phyloP scores from a whole-genome alignment of 208 protist genomes.

The Vickermania ingenoplastis region DNA sequence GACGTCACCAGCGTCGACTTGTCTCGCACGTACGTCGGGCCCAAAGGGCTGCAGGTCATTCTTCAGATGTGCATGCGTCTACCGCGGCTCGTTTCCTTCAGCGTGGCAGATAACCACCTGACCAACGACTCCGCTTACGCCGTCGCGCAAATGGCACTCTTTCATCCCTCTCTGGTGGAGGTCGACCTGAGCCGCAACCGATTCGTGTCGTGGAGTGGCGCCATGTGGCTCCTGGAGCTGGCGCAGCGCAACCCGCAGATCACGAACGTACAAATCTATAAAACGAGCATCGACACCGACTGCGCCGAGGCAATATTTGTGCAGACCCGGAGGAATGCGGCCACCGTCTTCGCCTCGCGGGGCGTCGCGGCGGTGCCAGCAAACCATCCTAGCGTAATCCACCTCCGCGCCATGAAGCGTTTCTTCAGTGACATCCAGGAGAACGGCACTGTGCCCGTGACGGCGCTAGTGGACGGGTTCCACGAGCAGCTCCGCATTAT shows the following conservation, averaged over 20 bases:
- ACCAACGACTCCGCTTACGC: constrained; percentile 54
- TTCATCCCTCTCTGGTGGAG: constrained; percentile 39
- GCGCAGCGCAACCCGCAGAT: constrained; percentile 39
- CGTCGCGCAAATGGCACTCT: constrained; percentile 41
- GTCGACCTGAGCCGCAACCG: constrained; percentile 57
- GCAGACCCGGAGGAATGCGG: constrained; percentile 51
- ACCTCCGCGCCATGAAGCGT: constrained; percentile 56
- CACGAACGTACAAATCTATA: constrained; percentile 36
- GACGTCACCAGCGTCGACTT: constrained; percentile 36
- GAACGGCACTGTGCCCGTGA: constrained; percentile 15
- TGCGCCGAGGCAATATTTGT: constrained; percentile 34
- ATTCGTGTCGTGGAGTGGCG: constrained; percentile 69
- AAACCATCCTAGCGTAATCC: constrained; percentile 44
- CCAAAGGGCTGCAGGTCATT: constrained; percentile 32
- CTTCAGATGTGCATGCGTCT: constrained; percentile 57
- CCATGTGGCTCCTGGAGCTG: constrained; percentile 53
- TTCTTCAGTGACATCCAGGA: constrained; percentile 27
- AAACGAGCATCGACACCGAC: constrained; percentile 20
- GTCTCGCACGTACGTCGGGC: constrained; percentile 53
- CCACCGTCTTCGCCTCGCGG: constrained; percentile 13
- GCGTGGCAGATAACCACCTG: constrained; percentile 61
- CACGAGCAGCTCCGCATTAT: constrained; percentile 31
- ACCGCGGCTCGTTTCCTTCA: constrained; percentile 23
- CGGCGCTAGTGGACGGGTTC: constrained; percentile 11
- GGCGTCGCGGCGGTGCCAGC: constrained; percentile 16